These are phyloP conservation scores for Talaromyces sp. DNA, from an alignment of 2,329 filamentous ascomycete genomes.

Conservation along the genomic window DNA sequence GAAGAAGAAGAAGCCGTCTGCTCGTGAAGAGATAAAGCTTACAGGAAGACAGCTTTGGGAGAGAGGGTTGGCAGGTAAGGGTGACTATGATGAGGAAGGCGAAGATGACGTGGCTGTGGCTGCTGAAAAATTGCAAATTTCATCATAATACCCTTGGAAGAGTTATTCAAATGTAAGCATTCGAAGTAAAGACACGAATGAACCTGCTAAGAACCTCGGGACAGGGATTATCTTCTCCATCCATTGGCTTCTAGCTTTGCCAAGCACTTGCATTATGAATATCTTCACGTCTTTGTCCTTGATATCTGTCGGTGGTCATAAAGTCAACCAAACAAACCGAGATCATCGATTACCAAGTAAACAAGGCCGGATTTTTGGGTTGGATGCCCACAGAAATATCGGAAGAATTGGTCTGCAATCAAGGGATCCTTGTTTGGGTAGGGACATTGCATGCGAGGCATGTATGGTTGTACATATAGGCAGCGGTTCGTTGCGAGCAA, in stretches of 20 bases:
- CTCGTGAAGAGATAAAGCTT: constrained; percentile 60
- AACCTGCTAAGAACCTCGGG: neutral
- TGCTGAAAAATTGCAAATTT: constrained; percentile 66
- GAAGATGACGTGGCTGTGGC: constrained; percentile 56
- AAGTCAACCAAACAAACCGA: neutral
- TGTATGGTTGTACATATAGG: neutral
- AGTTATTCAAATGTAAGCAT: neutral
- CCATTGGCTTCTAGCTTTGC: neutral
- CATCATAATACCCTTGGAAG: constrained; percentile 37
- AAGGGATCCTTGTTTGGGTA: neutral
- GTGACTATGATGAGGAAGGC: constrained; percentile 60
- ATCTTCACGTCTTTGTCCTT: neutral
- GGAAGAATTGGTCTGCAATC: neutral
- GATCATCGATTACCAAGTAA: neutral
- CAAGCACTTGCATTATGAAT: neutral
- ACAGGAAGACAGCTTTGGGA: constrained; percentile 76
- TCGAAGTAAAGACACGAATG: neutral
- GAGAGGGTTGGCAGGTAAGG: constrained; percentile 61
- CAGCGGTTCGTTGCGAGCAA: constrained; percentile 9
- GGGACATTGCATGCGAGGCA: neutral
- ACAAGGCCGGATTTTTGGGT: neutral
- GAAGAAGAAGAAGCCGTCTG: constrained; percentile 69
- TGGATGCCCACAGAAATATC: neutral
- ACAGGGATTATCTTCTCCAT: neutral
- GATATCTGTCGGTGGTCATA: neutral